A percentile compares a stretch with the other conserved stretches of the same genome.
These are phyloP conservation scores for Boletus rubroflammeus DNA, from an alignment of 768 basidiomycete genomes.

Conservation along the genomic window DNA sequence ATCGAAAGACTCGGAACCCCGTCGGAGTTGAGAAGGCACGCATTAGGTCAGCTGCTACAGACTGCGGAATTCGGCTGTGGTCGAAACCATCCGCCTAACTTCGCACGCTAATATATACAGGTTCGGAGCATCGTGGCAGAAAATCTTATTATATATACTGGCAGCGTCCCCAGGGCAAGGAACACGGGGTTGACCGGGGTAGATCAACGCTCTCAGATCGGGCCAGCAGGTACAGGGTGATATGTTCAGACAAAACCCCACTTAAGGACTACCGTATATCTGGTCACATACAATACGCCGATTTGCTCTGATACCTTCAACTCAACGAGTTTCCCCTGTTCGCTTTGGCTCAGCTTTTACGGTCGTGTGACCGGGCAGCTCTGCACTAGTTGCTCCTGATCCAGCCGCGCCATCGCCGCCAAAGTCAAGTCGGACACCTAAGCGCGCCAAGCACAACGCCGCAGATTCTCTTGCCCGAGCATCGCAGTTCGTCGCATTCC, in stretches of 20 bases:
- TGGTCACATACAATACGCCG: too few relatives aligned
- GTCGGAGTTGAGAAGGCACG: too few relatives aligned
- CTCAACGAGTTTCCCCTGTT: neutral
- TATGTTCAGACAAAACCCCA: neutral
- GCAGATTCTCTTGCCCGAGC: slow-evolving; percentile 16
- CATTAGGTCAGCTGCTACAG: too few relatives aligned
- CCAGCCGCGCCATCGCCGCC: neutral
- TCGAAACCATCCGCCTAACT: neutral
- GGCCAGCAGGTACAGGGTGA: neutral
- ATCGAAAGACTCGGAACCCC: neutral
- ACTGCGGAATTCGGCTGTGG: too few relatives aligned
- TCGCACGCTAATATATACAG: neutral
- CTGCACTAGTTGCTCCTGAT: neutral
- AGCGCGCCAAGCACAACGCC: slow-evolving; percentile 29
- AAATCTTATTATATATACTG: slow-evolving; percentile 4
- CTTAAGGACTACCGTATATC: neutral
- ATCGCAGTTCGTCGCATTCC: neutral
- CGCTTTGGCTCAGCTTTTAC: slow-evolving; percentile 14
- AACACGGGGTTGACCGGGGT: neutral
- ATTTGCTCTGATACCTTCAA: neutral
- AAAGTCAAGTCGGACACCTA: slow-evolving; percentile 30
- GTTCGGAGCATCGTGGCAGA: neutral
- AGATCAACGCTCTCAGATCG: neutral
- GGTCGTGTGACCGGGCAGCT: neutral
- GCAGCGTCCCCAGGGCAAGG: too few relatives aligned